Base-by-base conservation (phyloP, 805 yeast genomes). In the Clavispora fructus region DNA sequence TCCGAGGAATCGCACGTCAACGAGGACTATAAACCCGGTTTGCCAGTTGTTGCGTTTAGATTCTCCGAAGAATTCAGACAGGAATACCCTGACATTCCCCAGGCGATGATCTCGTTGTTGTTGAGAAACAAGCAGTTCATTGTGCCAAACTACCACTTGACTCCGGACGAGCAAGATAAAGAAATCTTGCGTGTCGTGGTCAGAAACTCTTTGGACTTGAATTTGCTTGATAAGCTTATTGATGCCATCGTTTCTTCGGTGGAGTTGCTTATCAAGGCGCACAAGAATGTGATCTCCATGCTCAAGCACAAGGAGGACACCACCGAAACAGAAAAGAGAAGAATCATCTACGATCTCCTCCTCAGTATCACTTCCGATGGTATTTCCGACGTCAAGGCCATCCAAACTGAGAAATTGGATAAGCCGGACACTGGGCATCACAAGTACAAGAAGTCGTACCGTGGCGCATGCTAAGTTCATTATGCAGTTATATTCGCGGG, bases 31-130 rank as follows among this genome's bases (percentile, higher is more conserved):
- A 75, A 79, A 57, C 82, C 86, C 1, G 96, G 96, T 2, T 75
- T 90, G 49, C 97, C 97, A 3, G 94, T 90, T 30, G 96, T 89
- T 38, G 85, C 97, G 0, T 90, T 89, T 75, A 80, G 80, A 60
- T 78, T 90, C 55, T 76, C 87, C 2, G 70, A 80, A 43, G 71
- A 72, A 33, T 79, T 90, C 62, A 61, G 67, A 37, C 60, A 75
- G 38, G 61, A 74, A 37, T 87, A 82, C 62, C 94, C 96, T 3
- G 88, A 82, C 63, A 78, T 90, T 46, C 96, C 95, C 9, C 97
- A 91, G 65, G 74, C 83, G 14, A 73, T 87, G 48, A 64, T 90
- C 26, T 83, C 96, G 0, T 72, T 82, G 12, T 61, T 89, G 63
- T 70, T 90, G 57, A 79, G 97, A 63, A 79, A 56, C 58, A 58